Conservation (phyloP, 2,329 filamentous ascomycete genomes). For the Metarhizium guizhouense region DNA sequence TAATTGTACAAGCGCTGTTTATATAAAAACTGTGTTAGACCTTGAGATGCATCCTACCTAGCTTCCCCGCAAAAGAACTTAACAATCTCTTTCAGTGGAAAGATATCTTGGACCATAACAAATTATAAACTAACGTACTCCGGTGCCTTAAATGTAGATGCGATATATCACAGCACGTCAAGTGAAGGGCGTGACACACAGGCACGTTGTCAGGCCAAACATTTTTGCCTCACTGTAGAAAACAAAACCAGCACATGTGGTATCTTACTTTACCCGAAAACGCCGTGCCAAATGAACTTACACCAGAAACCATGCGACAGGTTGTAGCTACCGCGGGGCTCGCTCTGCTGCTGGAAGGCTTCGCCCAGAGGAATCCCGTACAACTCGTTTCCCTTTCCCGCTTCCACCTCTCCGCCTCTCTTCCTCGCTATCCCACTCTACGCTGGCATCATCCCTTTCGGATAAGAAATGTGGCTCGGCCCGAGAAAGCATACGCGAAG, state of each 20-base stretch:
- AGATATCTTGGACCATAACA: not conserved
- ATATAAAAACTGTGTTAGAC: slow-evolving; percentile 11
- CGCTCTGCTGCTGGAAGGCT: slow-evolving; percentile 43
- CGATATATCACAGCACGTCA: not conserved
- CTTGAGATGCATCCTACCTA: not conserved
- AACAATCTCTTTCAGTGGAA: not conserved
- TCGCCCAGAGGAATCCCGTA: slow-evolving; percentile 42
- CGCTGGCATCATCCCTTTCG: slow-evolving; percentile 15
- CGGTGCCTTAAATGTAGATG: not conserved
- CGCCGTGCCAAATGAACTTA: slow-evolving; percentile 4
- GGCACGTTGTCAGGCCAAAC: not conserved
- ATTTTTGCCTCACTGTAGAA: not conserved
- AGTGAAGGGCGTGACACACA: not conserved
- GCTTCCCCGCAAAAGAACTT: not conserved
- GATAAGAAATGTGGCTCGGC: slow-evolving; percentile 22
- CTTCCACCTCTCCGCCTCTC: slow-evolving; percentile 30
- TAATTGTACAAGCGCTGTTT: slow-evolving; percentile 24
- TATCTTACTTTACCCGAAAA: slow-evolving; percentile 4
- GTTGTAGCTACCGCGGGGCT: slow-evolving; percentile 27
- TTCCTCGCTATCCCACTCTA: slow-evolving; percentile 37
- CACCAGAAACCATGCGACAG: not conserved
- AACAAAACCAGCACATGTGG: slow-evolving; percentile 10
- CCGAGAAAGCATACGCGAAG: slow-evolving; percentile 47
- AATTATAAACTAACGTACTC: too few relatives aligned
- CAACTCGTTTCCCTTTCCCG: slow-evolving; percentile 34